These are phyloP conservation scores for Phytophthora capsici DNA, from an alignment of 352 stramenopile genomes.

Conservation along the genomic window DNA sequence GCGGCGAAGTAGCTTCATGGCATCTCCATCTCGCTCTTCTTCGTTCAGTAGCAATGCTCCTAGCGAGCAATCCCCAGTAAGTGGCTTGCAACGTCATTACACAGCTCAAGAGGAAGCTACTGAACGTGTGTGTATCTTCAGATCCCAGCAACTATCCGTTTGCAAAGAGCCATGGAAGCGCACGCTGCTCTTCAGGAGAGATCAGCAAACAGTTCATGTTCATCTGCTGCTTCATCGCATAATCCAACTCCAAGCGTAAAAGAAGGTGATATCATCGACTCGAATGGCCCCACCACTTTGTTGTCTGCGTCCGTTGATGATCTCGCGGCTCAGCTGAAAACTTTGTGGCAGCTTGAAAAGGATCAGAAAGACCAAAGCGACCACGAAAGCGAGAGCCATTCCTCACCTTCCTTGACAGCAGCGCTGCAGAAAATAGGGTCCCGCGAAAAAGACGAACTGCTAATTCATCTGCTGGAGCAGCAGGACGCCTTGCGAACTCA, in stretches of 20 bases:
- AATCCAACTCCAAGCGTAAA: neutral
- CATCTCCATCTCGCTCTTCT: conserved; percentile 22
- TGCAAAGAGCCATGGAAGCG: conserved; percentile 42
- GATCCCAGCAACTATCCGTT: conserved; percentile 31
- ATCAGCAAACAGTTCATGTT: neutral
- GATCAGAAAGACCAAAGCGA: conserved; percentile 2
- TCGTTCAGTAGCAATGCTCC: conserved; percentile 19
- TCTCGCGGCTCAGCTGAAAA: conserved; percentile 38
- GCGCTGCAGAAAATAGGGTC: conserved; percentile 59
- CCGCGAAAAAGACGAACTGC: conserved; percentile 60
- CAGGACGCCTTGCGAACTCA: conserved; percentile 43
- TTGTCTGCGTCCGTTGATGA: conserved; percentile 23
- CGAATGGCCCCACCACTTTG: neutral
- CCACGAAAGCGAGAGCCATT: neutral
- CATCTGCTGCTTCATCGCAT: neutral
- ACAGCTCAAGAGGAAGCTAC: neutral
- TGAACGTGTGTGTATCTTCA: conserved; percentile 3
- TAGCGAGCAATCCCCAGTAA: conserved; percentile 9
- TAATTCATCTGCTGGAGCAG: conserved; percentile 59
- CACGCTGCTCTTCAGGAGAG: conserved; percentile 29
- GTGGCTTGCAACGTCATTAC: neutral
- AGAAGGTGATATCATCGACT: neutral
- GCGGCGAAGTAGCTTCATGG: conserved; percentile 6
- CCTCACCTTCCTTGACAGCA: conserved; percentile 12
- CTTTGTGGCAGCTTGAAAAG: conserved; percentile 27